Evolutionary conservation across 306 rosid species (phyloP).

Genomic region (Cercis canadensis): DNA sequence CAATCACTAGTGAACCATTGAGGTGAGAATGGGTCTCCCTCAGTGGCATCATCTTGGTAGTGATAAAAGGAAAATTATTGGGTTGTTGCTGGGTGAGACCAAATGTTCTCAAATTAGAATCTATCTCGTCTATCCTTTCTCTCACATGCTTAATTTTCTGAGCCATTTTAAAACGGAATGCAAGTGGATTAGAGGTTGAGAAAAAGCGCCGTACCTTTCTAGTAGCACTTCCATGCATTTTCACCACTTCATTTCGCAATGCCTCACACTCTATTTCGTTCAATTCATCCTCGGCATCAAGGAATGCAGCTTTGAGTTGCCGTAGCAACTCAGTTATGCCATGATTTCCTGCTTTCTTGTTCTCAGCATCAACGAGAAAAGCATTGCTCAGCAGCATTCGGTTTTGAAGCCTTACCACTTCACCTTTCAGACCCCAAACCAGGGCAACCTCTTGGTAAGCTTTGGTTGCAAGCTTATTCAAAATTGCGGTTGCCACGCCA

Average conservation of each 20-base stretch:
- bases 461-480: neutral
- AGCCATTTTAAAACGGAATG: neutral
- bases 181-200: neutral
- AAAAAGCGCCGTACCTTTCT: neutral
- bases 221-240: neutral
- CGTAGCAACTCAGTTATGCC: neutral
- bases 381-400: neutral
- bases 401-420: neutral
- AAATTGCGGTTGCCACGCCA: neutral
- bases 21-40: slow-evolving; percentile 3
- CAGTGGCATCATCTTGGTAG: neutral
- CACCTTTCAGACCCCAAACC: neutral
- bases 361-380: neutral
- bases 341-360: neutral
- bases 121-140: neutral
- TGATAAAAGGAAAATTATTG: neutral
- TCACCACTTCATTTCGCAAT: neutral
- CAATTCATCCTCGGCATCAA: neutral
- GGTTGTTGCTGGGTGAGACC: neutral
- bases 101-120: neutral
- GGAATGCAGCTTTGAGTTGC: slow-evolving; percentile 9
- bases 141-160: neutral
- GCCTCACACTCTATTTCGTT: slow-evolving; percentile 31
- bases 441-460: neutral
- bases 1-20: neutral